Evolutionary conservation across 1,284 basidiomycete genomes (phyloP).

Genomic region (Peniophora sp.): DNA sequence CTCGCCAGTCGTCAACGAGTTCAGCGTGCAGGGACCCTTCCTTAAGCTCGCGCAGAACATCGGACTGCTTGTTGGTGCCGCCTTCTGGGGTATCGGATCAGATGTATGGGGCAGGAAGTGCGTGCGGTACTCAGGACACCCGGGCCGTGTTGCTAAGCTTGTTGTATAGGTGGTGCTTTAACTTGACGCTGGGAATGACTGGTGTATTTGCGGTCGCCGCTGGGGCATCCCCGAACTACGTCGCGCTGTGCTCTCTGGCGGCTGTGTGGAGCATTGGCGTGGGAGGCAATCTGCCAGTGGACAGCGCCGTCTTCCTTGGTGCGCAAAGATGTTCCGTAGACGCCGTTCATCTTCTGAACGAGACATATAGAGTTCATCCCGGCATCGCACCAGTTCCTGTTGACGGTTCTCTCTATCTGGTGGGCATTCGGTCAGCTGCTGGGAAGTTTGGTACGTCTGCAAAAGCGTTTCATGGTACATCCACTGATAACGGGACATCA

Average conservation of each 20-base stretch:
- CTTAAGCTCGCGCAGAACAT: constrained; percentile 48
- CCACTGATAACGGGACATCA: constrained; percentile 20
- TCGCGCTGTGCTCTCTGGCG: constrained; percentile 44
- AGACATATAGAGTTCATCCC: constrained; percentile 45
- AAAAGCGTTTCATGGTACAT: constrained; percentile 8
- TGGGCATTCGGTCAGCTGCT: constrained; percentile 60
- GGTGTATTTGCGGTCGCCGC: constrained; percentile 60
- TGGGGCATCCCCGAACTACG: constrained; percentile 47
- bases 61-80: constrained; percentile 59
- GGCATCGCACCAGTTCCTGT: constrained; percentile 51
- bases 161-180: constrained; percentile 54
- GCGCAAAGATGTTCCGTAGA: constrained; percentile 2
- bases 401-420: constrained; percentile 58
- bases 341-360: background rate
- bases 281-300: constrained; percentile 71
- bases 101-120: constrained; percentile 56
- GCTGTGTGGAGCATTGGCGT: constrained; percentile 58
- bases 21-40: constrained; percentile 42
- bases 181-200: constrained; percentile 64
- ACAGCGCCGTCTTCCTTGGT: constrained; percentile 76
- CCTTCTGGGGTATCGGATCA: constrained; percentile 53
- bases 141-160: background rate
- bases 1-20: constrained; percentile 46
- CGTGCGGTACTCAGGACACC: constrained; percentile 3
- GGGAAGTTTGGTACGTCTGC: constrained; percentile 40